Evolutionary conservation across 2,329 filamentous ascomycete genomes (phyloP).

Genomic region (Verticillium nonalfalfae): DNA sequence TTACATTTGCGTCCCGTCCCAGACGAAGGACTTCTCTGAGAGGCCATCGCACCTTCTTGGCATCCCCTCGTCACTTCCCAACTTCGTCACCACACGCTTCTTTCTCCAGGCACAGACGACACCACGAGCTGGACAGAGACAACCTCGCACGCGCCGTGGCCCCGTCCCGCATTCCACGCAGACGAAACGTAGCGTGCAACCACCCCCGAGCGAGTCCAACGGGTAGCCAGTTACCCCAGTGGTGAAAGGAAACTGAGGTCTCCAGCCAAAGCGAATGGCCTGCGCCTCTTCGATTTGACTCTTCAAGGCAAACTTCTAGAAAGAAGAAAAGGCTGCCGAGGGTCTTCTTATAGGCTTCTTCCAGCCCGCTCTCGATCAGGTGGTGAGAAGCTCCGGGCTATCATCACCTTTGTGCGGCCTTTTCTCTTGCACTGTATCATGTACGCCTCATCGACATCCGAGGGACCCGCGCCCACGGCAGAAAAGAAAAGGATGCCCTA

Average conservation of each 20-base stretch:
- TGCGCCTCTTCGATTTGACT: neutral
- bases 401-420: neutral
- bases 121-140: conserved; percentile 1
- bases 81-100: neutral
- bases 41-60: neutral
- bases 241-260: neutral
- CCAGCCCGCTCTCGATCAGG: neutral
- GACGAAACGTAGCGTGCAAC: neutral
- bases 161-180: neutral
- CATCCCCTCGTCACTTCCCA: neutral
- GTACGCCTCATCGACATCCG: neutral
- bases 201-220: too few species aligned
- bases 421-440: neutral
- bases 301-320: neutral
- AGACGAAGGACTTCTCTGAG: neutral
- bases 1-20: neutral
- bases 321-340: too few species aligned
- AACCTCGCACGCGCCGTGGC: neutral
- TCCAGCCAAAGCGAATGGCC: neutral
- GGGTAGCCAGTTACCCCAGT: neutral
- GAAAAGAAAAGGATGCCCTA: neutral
- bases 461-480: neutral
- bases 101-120: neutral
- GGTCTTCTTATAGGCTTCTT: neutral
- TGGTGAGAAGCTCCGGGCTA: neutral